Evolutionary conservation across 768 basidiomycete genomes (phyloP).

Genomic region (Boletales sp.): DNA sequence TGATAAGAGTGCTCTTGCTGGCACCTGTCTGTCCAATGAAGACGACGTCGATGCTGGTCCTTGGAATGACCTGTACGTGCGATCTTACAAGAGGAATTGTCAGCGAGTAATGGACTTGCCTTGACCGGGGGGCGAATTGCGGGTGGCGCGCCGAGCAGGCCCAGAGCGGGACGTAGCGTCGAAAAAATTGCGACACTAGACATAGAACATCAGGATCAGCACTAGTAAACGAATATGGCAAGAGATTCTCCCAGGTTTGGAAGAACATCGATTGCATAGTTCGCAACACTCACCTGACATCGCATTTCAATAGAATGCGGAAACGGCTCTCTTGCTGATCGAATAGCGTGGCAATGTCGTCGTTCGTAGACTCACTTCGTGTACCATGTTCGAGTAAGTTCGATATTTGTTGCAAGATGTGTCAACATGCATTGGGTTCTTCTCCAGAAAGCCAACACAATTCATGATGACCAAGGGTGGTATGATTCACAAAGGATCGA

Average conservation of each 20-base stretch:
- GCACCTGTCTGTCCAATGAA: neutral
- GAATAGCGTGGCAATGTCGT: neutral
- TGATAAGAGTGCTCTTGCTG: conserved; percentile 1
- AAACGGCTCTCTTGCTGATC: neutral
- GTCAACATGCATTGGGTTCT: neutral
- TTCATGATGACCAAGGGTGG: neutral
- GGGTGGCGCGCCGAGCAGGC: too few species aligned
- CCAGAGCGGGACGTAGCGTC: too few species aligned
- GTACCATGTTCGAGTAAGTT: neutral
- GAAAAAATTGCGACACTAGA: too few species aligned
- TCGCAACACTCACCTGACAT: neutral
- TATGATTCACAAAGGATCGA: neutral
- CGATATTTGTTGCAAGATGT: neutral
- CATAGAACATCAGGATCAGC: too few species aligned
- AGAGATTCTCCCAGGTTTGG: neutral
- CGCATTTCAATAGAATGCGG: neutral
- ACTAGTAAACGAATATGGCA: neutral
- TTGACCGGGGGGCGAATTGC: too few species aligned
- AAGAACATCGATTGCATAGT: neutral
- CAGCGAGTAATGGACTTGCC: too few species aligned
- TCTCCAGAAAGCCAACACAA: neutral
- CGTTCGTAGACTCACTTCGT: too few species aligned
- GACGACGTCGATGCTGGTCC: neutral
- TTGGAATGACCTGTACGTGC: too few species aligned
- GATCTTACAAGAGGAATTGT: too few species aligned